These are phyloP conservation scores for Mallotus nudiflorus DNA, from an alignment of 345 rosid species.

Conservation along the genomic window DNA sequence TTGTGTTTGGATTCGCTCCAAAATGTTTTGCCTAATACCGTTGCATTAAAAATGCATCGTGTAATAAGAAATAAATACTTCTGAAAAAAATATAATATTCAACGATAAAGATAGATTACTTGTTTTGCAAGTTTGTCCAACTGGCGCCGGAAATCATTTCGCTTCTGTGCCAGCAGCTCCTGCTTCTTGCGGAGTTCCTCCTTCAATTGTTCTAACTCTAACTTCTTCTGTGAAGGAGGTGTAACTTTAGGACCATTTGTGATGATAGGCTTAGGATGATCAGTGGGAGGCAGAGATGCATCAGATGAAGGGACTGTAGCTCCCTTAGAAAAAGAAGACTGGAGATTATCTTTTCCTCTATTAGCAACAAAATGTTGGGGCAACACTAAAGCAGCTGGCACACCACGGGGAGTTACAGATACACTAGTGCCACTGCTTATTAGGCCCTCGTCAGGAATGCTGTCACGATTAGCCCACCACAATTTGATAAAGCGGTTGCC, in stretches of 20 bases:
- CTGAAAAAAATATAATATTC: background rate
- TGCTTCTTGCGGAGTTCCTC: slow-evolving; percentile 88
- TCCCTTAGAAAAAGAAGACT: slow-evolving; percentile 38
- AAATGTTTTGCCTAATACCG: background rate
- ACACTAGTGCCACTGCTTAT: slow-evolving; percentile 40
- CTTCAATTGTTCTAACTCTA: slow-evolving; percentile 79
- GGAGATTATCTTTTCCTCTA: slow-evolving; percentile 55
- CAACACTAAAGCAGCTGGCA: slow-evolving; percentile 38
- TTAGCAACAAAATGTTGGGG: slow-evolving; percentile 38
- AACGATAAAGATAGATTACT: slow-evolving; percentile 28
- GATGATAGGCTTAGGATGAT: slow-evolving; percentile 46
- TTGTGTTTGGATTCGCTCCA: no score
- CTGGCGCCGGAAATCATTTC: slow-evolving; percentile 68
- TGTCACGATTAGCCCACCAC: slow-evolving; percentile 99
- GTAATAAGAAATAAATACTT: background rate
- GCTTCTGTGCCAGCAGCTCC: slow-evolving; percentile 86
- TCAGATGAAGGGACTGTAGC: slow-evolving; percentile 38
- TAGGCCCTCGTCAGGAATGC: slow-evolving; percentile 62
- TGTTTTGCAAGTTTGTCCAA: slow-evolving; percentile 75
- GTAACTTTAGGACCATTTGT: slow-evolving; percentile 56
- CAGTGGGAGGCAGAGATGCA: slow-evolving; percentile 39
- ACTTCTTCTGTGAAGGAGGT: slow-evolving; percentile 66
- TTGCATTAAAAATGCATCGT: background rate
- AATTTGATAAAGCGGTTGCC: slow-evolving; percentile 97
- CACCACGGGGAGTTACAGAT: slow-evolving; percentile 42